Base-by-base conservation (phyloP, 106 monocot species). In the Dendrobium nobile region DNA sequence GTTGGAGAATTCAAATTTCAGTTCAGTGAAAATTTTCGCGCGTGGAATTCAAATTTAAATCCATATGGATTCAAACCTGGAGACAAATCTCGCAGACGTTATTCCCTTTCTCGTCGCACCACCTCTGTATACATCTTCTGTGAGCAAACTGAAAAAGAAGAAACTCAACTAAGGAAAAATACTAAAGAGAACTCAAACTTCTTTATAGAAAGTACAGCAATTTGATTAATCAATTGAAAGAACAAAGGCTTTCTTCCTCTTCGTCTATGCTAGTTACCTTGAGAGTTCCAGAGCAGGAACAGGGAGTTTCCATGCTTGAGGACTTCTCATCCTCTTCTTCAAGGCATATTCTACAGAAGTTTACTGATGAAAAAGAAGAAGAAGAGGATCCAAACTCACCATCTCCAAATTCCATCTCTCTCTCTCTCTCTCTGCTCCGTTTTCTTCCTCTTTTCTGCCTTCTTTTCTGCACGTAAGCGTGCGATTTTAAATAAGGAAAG, bases 41-140 rank as follows among this genome's bases (percentile, higher is more conserved):
- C 10, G 51, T 1, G 15, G 15, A 51, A 51, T 10, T 51, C 51
- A 13, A 13, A 51, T 51, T 51, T 15, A 15, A 51, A 51, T 13
- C 1, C 51, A 13, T 13, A 51, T 51, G 64, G 75, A 15, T 51
- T 37, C 85, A 31, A 75, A 96, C 93, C 88, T 93, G 96, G 9
- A 93, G 88, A 67, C 93, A 96, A 48, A 96, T 93, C 80, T 93
- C 96, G 72, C 93, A 96, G 64, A 91, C 47, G 26, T 84, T 87
- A 84, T 78, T 90, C 78, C 94, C 94, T 70, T 92, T 97, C 89
- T 94, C 92, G 82, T 94, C 90, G 68, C 96, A 97, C 96, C 93
- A 97, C 77, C 89, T 88, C 88, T 97, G 96, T 77, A 94, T 84
- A 83, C 96, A 97, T 18, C 41, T 87, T 47, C 94, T 90, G 64